Evolutionary conservation across 371 early-diverging fungal species (phyloP).

Genomic region (Actinomucor elegans): DNA sequence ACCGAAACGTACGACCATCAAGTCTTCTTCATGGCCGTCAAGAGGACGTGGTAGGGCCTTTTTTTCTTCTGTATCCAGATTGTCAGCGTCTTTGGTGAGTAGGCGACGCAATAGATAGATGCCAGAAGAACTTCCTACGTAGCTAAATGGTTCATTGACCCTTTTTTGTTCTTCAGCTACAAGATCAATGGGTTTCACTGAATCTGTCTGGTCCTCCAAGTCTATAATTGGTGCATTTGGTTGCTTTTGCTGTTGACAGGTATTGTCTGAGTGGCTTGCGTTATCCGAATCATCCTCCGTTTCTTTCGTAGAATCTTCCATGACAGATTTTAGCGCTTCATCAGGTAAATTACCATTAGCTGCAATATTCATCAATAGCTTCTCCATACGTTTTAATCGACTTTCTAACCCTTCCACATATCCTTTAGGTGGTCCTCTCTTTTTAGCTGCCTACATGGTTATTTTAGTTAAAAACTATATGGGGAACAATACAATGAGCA

Average conservation of each 20-base stretch:
- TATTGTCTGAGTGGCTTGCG: background rate
- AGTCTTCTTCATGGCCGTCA: conserved; percentile 26
- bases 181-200: background rate
- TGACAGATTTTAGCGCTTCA: background rate
- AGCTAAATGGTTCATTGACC: conserved; percentile 14
- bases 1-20: conserved; percentile 25
- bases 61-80: conserved; percentile 3
- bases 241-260: background rate
- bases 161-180: background rate
- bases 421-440: conserved; percentile 28
- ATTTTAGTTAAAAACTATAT: no score
- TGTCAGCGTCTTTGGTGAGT: conserved; percentile 12
- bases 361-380: conserved; percentile 18
- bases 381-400: conserved; percentile 27
- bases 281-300: background rate
- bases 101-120: conserved; percentile 32
- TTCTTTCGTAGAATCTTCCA: background rate
- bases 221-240: background rate
- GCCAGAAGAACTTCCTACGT: conserved; percentile 44
- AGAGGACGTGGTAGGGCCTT: conserved; percentile 15
- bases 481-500: background rate
- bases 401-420: conserved; percentile 28
- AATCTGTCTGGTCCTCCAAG: background rate
- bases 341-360: conserved; percentile 15
- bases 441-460: conserved; percentile 26